Conservation (phyloP, 345 rosid species). For the Hypericum androsaemum region DNA sequence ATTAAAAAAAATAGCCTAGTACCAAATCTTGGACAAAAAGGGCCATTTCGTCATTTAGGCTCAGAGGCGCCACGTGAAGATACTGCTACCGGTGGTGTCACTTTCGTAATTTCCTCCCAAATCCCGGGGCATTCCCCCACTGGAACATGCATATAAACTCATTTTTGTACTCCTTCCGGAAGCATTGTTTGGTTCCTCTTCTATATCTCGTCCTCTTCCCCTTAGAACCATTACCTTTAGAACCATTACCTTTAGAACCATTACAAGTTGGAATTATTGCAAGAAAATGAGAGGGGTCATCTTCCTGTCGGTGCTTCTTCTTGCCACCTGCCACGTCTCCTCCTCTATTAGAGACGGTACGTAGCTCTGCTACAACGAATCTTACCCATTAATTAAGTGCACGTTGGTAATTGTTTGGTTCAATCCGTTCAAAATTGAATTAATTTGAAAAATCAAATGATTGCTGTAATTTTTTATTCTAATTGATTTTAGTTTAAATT, state of each 20-base stretch:
- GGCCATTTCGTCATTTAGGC: constrained; percentile 8
- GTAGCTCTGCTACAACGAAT: neutral
- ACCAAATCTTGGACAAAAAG: too few species aligned
- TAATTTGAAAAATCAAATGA: too few species aligned
- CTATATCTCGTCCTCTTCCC: neutral
- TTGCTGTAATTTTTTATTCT: too few species aligned
- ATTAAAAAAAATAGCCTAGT: too few species aligned
- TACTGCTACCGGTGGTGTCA: constrained; percentile 9
- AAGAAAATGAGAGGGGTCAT: constrained; percentile 25
- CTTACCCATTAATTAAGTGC: neutral
- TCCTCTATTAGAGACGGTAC: constrained; percentile 43
- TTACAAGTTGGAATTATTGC: neutral
- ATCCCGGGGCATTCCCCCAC: constrained; percentile 10
- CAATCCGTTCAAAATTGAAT: too few species aligned
- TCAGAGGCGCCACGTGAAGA: constrained; percentile 1
- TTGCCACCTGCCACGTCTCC: constrained; percentile 27
- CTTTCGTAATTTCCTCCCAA: constrained; percentile 8
- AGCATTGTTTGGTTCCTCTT: neutral
- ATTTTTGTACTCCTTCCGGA: neutral
- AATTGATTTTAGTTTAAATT: too few species aligned
- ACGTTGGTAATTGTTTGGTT: too few species aligned
- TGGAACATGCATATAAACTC: constrained; percentile 31
- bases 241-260: neutral
- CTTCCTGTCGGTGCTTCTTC: constrained; percentile 35
- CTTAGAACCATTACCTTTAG: constrained; percentile 1